Base-by-base conservation (phyloP, 2,329 filamentous ascomycete species). In the Lasiodiplodia gonubiensis region DNA sequence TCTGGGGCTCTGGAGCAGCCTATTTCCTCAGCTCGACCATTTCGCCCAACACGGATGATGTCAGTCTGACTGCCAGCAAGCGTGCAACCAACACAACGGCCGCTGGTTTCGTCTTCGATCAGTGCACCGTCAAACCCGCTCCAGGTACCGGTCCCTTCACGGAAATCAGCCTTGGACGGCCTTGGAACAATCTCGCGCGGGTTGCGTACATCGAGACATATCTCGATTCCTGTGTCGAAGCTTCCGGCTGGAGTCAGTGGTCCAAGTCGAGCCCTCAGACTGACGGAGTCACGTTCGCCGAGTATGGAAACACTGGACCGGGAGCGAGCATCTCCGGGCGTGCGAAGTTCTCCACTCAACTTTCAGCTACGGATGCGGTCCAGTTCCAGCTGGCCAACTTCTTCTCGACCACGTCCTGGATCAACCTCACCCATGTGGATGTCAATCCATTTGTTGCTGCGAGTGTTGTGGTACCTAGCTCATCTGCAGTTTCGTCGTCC, bases 261-360 rank as follows among this genome's bases (percentile, higher is more conserved):
- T 46, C 42, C 75, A 84, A 52, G 21, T 37, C 21, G 23, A 82
- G 87, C 1, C 74, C 63, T 33, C 30, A 63, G 52, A 59, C 67
- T 37, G 21, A 68, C 64, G 46, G 64, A 49, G 68, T 67, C 25
- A 37, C 16, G 4, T 67, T 67, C 37, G 66, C n/a, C 18, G 87
- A 89, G 77, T 88, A 84, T 71, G 76, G 70, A 14, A 89, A 89
- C 74, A 81, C 80, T 0, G 87, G 87, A 1, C 72, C 78, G n/a
- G 87, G 88, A 2, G 80, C 86, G 6, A 72, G 77, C 18, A 80
- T 78, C 0, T 80, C 86, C 48, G 85, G 27, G 12, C 65, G 65
- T 8, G 64, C 64, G 18, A 52, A 11, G n/a, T 60, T 54, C 18
- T 52, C 84, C 55, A 61, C 57, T 21, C 65, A 67, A 33, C 65